Conservation (phyloP, 108 stramenopile species). For the Nitzschia sp. region DNA sequence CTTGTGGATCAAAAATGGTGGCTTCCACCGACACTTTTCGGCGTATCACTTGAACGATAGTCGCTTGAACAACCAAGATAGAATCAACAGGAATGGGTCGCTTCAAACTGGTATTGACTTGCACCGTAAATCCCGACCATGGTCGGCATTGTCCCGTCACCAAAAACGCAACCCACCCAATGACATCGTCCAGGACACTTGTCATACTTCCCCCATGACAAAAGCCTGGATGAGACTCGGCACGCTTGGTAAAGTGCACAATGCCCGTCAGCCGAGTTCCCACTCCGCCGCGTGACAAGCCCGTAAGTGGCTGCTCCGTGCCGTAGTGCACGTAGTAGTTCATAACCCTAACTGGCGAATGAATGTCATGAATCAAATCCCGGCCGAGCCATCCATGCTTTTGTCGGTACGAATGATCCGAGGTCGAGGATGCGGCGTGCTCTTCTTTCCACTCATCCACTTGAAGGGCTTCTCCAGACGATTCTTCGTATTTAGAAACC, state of each 20-base stretch:
- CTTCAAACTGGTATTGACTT: constrained; percentile 71
- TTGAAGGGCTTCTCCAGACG: constrained; percentile 55
- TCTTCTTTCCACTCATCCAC: constrained; percentile 63
- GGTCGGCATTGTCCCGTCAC: constrained; percentile 62
- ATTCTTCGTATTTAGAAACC: constrained; percentile 5
- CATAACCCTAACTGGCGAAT: constrained; percentile 66
- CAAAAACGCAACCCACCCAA: constrained; percentile 83
- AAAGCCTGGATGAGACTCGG: constrained; percentile 81
- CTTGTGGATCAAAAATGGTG: constrained; percentile 36
- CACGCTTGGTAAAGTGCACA: constrained; percentile 64
- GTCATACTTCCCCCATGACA: constrained; percentile 89
- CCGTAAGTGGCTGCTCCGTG: background rate
- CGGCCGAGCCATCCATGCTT: constrained; percentile 73
- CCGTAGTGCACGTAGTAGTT: constrained; percentile 61
- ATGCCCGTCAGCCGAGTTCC: constrained; percentile 72
- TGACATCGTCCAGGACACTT: constrained; percentile 78
- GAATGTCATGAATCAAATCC: constrained; percentile 66
- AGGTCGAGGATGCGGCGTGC: background rate
- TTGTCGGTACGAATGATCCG: constrained; percentile 40
- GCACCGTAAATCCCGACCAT: constrained; percentile 87
- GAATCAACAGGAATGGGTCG: constrained; percentile 62
- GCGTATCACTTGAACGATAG: constrained; percentile 56
- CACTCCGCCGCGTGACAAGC: constrained; percentile 43
- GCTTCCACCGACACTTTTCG: constrained; percentile 72
- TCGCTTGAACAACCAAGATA: constrained; percentile 51